Evolutionary conservation across 208 protist genomes (phyloP), one percentile per base, ranked within the genome.

Genomic region (Trypanosoma cruzi): DNA sequence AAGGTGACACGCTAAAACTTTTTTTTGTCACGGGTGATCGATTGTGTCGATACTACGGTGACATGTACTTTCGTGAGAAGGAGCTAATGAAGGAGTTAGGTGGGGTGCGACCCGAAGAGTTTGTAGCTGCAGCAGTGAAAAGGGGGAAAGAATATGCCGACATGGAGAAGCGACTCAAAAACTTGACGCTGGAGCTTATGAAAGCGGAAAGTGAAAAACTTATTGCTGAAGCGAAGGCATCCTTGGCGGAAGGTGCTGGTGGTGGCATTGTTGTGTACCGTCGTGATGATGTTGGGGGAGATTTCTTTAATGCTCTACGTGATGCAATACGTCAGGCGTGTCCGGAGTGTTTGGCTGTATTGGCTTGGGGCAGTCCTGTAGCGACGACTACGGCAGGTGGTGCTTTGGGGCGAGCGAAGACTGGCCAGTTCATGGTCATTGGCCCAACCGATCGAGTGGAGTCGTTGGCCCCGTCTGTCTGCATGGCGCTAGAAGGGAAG

Each of bases 21-120:
- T 85, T 82, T 79, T 96, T 96, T 71, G 63, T 94, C 56, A 84
- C 86, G 1, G 91, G 91, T 26, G 64, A 89, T 26, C 88, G 91
- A 2, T 77, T 82, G 61, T 42, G 80, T 34, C 64, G 58, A 18
- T 71, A 71, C 36, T 87, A 86, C 54, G 71, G 73, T 42, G 79
- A 64, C 53, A 86, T 92, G 85, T 90, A 92, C 73, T 59, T 61
- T 52, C 84, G 88, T 11, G 88, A 93, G 64, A 77, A 80, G 10
- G 64, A 75, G 20, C 55, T 96, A 31, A 86, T 82, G 69, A 78
- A 79, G 40, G 75, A 85, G 49, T 71, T 96, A 37, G 88, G 88
- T 36, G 86, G 85, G 14, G 70, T 66, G 40, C 78, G 75, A n/a
- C 85, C 82, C 6, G 78, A 90, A 50, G 79, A 88, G 58, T 90